A percentile compares a stretch with the other conserved stretches of the same genome.
Conservation (phyloP, 768 basidiomycete species). For the Rhizopogon vulgaris region DNA sequence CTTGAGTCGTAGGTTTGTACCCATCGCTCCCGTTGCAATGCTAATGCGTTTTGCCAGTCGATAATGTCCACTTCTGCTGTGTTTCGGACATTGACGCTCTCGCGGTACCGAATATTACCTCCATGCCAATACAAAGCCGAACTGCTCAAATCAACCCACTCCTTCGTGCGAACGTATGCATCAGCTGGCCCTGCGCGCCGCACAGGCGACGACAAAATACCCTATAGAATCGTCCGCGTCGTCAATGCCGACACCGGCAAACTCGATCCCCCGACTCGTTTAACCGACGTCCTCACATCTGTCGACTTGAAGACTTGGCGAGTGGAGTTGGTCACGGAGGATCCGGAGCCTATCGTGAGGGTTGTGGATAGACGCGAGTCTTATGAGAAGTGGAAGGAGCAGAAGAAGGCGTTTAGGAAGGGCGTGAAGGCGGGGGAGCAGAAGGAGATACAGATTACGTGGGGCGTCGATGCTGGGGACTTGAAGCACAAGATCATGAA, state of each 20-base stretch:
- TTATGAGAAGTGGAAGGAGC: constrained; percentile 31
- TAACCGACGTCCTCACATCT: constrained; percentile 39
- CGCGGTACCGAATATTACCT: constrained; percentile 1
- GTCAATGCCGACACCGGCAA: constrained; percentile 40
- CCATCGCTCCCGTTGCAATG: too few relatives aligned
- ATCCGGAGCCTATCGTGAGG: constrained; percentile 55
- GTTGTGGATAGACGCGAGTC: constrained; percentile 42
- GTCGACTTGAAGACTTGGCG: constrained; percentile 36
- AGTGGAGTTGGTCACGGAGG: constrained; percentile 48
- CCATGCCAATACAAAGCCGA: neutral
- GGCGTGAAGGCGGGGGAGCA: constrained; percentile 23
- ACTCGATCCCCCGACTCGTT: constrained; percentile 29
- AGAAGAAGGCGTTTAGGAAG: constrained; percentile 28
- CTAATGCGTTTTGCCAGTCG: neutral
- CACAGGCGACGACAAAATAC: constrained; percentile 37
- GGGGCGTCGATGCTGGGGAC: constrained; percentile 56
- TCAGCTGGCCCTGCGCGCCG: neutral
- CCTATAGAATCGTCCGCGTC: constrained; percentile 35
- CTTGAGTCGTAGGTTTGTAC: neutral
- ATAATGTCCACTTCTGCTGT: neutral
- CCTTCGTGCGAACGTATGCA: neutral
- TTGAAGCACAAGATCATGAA: constrained; percentile 60
- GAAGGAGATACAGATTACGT: constrained; percentile 73
- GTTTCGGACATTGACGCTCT: constrained; percentile 5
- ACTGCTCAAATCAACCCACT: neutral